Evolutionary conservation across 257 asterid genomes (phyloP), one percentile per base, ranked within the genome.

Genomic region (Mitragyna speciosa): DNA sequence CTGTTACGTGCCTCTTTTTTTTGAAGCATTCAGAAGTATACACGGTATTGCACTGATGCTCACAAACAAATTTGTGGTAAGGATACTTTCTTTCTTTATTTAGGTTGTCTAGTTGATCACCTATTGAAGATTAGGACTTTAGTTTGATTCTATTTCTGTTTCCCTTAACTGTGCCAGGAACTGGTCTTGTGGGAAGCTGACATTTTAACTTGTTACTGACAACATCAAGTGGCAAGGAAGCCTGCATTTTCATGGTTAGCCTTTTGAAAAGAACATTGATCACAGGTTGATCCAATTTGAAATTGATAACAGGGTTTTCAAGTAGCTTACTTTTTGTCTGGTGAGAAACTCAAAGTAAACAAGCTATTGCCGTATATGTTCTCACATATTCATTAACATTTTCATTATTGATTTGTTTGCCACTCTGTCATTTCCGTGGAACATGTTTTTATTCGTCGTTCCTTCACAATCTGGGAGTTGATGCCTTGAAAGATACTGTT

Each of bases 231-330:
- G 54, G 19, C 78, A 33, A 31, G 41, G 73, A 63, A 63, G 52
- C 30, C 66, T 63, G 67, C 74, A 61, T 33, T 17, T 64, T 43
- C 69, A 33, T 73, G 83, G 83, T 73, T 64, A 73, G 83, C 59
- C 36, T 73, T 11, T 59, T 47, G 58, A 56, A 56, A 56, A 19
- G n/a, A 28, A 20, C 22, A n/a, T 24, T 70, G 24, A 56, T 56
- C 19, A 20, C 64, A 56, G 64, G 64, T 56, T 56, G 26, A 56
- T 56, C 26, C 28, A 19, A 56, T 24, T 56, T 56, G 64, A 7
- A 56, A 6, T 56, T 56, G n/a, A 56, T 56, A 10, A 19, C n/a
- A 56, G 64, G 26, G 26, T 56, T 56, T 56, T 56, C 64, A 56
- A 45, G 49, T 6, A 10, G 64, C 64, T 56, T 56, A 56, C 26